Conservation (phyloP, 495 filamentous ascomycete genomes). For the Trichocladium antarcticum region DNA sequence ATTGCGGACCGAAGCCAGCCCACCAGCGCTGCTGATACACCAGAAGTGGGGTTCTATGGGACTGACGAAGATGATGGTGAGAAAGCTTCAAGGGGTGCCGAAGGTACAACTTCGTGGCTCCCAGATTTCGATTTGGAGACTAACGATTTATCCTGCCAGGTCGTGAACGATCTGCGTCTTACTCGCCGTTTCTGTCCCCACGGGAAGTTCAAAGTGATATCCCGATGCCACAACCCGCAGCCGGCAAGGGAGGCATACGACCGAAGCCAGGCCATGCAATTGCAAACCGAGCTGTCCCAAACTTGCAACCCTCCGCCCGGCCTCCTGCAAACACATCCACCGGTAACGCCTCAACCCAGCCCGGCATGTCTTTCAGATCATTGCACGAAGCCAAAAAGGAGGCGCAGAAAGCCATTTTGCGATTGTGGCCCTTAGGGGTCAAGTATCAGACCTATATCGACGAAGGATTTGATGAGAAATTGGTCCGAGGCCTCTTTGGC, state of each 20-base stretch:
- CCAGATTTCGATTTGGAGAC: not conserved
- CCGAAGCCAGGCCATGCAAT: too few relatives aligned
- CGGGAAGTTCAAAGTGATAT: slow-evolving; percentile 29
- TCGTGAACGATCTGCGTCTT: slow-evolving; percentile 39
- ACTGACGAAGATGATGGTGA: slow-evolving; percentile 22
- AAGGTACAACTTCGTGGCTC: not conserved
- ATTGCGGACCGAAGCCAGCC: slow-evolving; percentile 8
- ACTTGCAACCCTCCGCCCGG: not conserved
- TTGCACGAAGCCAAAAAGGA: slow-evolving; percentile 48
- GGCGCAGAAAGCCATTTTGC: slow-evolving; percentile 56
- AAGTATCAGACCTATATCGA: slow-evolving; percentile 56
- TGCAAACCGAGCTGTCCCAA: not conserved
- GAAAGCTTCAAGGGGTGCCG: not conserved
- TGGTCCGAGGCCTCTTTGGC: slow-evolving; percentile 54
- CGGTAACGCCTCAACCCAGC: not conserved
- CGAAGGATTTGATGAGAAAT: slow-evolving; percentile 54
- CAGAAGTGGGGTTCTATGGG: slow-evolving; percentile 23
- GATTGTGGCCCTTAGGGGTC: slow-evolving; percentile 53
- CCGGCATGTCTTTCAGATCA: slow-evolving; percentile 16
- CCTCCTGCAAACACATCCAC: not conserved
- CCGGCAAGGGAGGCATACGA: not conserved
- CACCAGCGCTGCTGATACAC: slow-evolving; percentile 19
- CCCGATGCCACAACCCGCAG: slow-evolving; percentile 7
- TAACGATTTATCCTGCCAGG: slow-evolving; percentile 8
- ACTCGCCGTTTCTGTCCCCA: slow-evolving; percentile 43